Conservation (phyloP, 495 filamentous ascomycete genomes). For the Cercophora scortea region DNA sequence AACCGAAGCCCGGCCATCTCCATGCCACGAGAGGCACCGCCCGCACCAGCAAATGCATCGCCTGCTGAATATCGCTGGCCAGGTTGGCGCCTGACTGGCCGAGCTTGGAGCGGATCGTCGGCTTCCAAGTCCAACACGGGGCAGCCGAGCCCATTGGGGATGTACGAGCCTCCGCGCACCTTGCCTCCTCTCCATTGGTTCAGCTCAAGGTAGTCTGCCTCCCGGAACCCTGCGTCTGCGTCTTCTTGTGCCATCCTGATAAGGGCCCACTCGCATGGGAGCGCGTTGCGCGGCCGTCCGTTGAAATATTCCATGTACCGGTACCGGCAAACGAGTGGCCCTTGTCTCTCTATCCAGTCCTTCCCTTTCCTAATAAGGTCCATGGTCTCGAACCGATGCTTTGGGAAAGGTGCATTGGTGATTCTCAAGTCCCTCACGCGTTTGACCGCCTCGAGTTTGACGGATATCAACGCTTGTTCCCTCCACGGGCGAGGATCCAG, state of each 20-base stretch:
- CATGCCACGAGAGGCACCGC: constrained; percentile 68
- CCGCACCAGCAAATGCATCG: constrained; percentile 70
- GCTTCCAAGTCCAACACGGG: background rate
- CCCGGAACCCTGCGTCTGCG: constrained; percentile 1
- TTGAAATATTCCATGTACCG: constrained; percentile 17
- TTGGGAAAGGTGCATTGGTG: constrained; percentile 45
- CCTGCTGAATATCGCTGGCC: constrained; percentile 53
- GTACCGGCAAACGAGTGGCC: constrained; percentile 34
- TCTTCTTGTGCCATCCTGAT: constrained; percentile 18
- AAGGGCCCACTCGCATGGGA: constrained; percentile 25
- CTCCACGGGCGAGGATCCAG: constrained; percentile 29
- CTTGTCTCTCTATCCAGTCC: constrained; percentile 17
- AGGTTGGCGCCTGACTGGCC: background rate
- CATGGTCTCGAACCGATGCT: constrained; percentile 13
- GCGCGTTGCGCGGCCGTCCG: background rate
- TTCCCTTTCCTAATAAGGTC: background rate
- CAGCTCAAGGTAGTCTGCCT: background rate
- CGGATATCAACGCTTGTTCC: constrained; percentile 38
- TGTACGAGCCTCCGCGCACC: constrained; percentile 27
- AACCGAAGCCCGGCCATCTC: constrained; percentile 50
- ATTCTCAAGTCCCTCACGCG: constrained; percentile 34
- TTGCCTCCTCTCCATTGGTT: constrained; percentile 29
- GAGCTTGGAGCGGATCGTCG: background rate
- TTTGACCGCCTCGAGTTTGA: constrained; percentile 27
- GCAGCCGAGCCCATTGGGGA: background rate